Evolutionary conservation across 176 grass and related monocot genomes (phyloP).

Genomic region (Stipa capillata): DNA sequence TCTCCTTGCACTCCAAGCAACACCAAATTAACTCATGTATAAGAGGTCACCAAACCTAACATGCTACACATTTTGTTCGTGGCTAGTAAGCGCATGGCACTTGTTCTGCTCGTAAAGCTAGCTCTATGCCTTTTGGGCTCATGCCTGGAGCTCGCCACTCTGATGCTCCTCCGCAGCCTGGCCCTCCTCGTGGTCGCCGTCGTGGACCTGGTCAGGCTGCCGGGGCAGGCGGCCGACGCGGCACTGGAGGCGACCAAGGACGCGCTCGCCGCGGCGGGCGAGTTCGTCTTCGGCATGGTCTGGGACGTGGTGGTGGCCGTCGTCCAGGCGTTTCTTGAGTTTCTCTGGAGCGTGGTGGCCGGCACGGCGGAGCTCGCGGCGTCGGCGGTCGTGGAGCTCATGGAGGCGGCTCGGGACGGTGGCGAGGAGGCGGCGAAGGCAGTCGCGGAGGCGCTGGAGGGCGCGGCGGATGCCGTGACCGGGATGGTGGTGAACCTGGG

Average conservation of each 20-base stretch:
- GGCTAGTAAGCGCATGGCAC: not conserved
- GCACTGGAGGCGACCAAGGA: not conserved
- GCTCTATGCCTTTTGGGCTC: conserved; percentile 10
- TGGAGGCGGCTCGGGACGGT: conserved; percentile 5
- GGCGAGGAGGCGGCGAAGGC: conserved; percentile 11
- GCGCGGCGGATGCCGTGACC: not conserved
- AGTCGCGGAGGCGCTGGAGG: conserved; percentile 3
- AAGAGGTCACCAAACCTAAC: not conserved
- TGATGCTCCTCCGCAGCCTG: conserved; percentile 13
- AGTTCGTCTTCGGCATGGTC: not conserved
- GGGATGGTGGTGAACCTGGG: not conserved
- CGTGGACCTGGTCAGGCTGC: conserved; percentile 28
- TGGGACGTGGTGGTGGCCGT: not conserved
- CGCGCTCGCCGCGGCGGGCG: not conserved
- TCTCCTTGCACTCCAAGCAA: conserved; percentile 39
- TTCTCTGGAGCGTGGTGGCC: not conserved
- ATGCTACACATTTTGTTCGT: not conserved
- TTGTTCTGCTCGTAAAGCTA: conserved; percentile 6
- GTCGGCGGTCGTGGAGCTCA: not conserved
- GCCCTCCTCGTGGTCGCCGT: conserved; percentile 7
- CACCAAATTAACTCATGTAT: not conserved
- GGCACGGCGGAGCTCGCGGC: conserved; percentile 4
- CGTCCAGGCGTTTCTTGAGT: conserved; percentile 7
- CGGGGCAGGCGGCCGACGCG: conserved; percentile 10
- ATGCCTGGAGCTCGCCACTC: not conserved